Conservation (phyloP, 345 rosid species). For the Euphorbia tirucalli region DNA sequence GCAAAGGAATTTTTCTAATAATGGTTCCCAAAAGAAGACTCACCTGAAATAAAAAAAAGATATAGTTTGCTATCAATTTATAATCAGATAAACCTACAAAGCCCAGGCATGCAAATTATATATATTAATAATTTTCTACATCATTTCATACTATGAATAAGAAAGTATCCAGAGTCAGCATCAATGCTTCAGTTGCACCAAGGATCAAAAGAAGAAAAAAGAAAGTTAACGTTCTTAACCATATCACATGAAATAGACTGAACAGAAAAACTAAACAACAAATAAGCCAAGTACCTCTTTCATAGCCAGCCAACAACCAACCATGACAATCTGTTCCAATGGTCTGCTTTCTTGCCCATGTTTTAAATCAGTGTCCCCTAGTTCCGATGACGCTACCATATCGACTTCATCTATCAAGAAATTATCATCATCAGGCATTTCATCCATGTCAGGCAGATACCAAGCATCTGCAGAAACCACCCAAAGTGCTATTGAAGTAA, state of each 20-base stretch:
- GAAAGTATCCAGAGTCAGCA: not conserved
- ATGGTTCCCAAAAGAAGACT: conserved; percentile 93
- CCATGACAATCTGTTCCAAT: conserved; percentile 87
- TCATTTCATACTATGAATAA: conserved; percentile 3
- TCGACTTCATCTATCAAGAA: conserved; percentile 47
- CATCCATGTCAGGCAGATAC: conserved; percentile 85
- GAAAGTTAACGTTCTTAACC: not conserved
- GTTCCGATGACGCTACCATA: conserved; percentile 34
- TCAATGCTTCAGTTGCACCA: conserved; percentile 7
- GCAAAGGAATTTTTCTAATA: conserved; percentile 82
- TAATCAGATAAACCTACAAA: not conserved
- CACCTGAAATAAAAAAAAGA: conserved; percentile 55
- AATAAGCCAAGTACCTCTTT: conserved; percentile 66
- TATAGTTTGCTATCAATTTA: conserved; percentile 5
- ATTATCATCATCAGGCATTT: conserved; percentile 60
- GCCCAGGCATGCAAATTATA: not conserved
- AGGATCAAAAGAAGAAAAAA: not conserved
- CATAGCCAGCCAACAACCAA: conserved; percentile 99
- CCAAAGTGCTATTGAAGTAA: conserved; percentile 89
- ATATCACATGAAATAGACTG: conserved; percentile 18
- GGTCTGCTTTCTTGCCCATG: conserved; percentile 38
- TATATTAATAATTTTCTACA: not conserved
- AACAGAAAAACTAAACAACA: conserved; percentile 14
- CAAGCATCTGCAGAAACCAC: conserved; percentile 98
- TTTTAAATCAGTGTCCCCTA: conserved; percentile 40